Evolutionary conservation across 2,329 filamentous ascomycete genomes (phyloP).

Genomic region (Botrytis hyacinthi): DNA sequence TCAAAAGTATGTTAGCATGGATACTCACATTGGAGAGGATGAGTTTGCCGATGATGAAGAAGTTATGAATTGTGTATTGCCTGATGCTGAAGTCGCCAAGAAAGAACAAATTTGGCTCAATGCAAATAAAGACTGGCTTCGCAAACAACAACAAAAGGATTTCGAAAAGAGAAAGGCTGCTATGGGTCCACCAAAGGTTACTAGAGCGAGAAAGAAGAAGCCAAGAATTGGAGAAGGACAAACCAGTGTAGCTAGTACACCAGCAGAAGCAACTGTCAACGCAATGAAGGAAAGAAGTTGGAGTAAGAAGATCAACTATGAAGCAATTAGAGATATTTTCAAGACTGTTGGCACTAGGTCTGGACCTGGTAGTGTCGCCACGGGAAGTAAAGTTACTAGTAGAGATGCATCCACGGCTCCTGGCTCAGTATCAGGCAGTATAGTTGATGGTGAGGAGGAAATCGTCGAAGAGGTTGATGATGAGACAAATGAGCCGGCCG

Average conservation of each 20-base stretch:
- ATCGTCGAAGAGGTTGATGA: neutral
- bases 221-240: conserved; percentile 64
- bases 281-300: conserved; percentile 67
- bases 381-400: conserved; percentile 43
- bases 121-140: conserved; percentile 90
- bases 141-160: conserved; percentile 79
- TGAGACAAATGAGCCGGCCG: neutral
- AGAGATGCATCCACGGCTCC: conserved; percentile 23
- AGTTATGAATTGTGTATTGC: conserved; percentile 75
- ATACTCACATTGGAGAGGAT: conserved; percentile 67
- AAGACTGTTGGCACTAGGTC: conserved; percentile 41
- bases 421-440: conserved; percentile 22
- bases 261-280: conserved; percentile 66
- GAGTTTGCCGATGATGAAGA: conserved; percentile 91
- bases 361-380: conserved; percentile 50
- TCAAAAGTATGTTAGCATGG: conserved; percentile 52
- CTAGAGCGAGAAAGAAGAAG: conserved; percentile 54
- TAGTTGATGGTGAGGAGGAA: neutral
- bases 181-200: conserved; percentile 54
- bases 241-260: conserved; percentile 62
- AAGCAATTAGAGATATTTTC: conserved; percentile 48
- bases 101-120: conserved; percentile 95
- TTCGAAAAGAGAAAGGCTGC: conserved; percentile 67
- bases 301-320: conserved; percentile 75
- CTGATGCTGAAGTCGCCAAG: conserved; percentile 68